phyloP scores from a whole-genome alignment of 129 eudicot species.

The Cynara cardunculus region DNA sequence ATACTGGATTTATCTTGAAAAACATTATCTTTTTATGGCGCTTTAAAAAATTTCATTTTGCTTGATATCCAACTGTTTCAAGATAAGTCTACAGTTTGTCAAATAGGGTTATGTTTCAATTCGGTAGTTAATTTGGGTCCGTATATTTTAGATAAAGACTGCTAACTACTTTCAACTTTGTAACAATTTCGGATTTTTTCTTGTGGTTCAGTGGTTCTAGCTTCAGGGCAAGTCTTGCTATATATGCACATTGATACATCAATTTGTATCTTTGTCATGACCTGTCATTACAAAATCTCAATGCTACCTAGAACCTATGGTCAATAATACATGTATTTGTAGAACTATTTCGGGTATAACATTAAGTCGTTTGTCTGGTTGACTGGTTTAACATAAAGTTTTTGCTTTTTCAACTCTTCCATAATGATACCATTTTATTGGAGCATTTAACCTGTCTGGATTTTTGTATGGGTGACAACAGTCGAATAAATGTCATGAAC shows the following conservation, averaged over 20 bases:
- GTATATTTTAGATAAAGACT: not conserved
- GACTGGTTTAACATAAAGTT: constrained; percentile 10
- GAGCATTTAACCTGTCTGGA: not conserved
- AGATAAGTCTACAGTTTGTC: not conserved
- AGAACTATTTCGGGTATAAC: not conserved
- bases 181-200: not conserved
- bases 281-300: not conserved
- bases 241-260: not conserved
- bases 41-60: not conserved
- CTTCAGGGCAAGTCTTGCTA: not conserved
- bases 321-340: not conserved
- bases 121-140: not conserved
- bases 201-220: not conserved
- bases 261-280: not conserved
- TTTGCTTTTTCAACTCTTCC: not conserved
- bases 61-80: not conserved
- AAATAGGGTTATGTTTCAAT: not conserved
- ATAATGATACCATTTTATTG: not conserved
- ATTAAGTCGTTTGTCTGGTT: not conserved
- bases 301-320: not conserved
- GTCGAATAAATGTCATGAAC: not conserved
- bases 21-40: not conserved
- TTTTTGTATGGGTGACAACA: not conserved
- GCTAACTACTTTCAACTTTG: not conserved
- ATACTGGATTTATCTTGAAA: not conserved